Evolutionary conservation across 2,329 filamentous ascomycete genomes (phyloP).

Genomic region (Leptographium procerum): DNA sequence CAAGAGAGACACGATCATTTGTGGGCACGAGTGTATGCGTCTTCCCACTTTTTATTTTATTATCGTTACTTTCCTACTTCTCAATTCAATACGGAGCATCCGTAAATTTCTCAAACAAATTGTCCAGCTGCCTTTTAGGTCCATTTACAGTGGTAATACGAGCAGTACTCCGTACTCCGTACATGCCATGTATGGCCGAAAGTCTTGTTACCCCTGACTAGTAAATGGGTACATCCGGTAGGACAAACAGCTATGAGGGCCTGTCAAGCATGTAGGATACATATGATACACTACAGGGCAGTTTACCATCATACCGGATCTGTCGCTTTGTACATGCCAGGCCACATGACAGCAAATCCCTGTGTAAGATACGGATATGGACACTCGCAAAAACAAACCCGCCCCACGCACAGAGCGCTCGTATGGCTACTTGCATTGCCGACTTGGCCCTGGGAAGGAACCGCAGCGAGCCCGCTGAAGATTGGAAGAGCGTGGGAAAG

Average conservation of each 20-base stretch:
- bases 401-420: too few species aligned
- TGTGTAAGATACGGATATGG: neutral
- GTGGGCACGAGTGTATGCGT: too few species aligned
- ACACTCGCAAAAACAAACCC: too few species aligned
- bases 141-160: neutral
- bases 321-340: neutral
- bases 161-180: too few species aligned
- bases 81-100: too few species aligned
- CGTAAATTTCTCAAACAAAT: too few species aligned
- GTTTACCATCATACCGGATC: neutral
- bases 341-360: neutral
- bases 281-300: neutral
- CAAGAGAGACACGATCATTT: neutral
- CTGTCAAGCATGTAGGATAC: neutral
- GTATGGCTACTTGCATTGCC: too few species aligned
- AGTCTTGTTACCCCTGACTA: neutral
- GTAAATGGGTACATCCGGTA: neutral
- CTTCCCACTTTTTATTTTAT: neutral
- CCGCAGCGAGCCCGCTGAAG: neutral
- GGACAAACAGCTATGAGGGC: neutral
- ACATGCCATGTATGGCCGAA: too few species aligned
- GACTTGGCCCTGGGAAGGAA: neutral
- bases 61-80: neutral
- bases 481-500: too few species aligned
- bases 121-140: too few species aligned